Evolutionary conservation across 1,284 basidiomycete genomes (phyloP).

Genomic region (Phellopilus nigrolimitatus): DNA sequence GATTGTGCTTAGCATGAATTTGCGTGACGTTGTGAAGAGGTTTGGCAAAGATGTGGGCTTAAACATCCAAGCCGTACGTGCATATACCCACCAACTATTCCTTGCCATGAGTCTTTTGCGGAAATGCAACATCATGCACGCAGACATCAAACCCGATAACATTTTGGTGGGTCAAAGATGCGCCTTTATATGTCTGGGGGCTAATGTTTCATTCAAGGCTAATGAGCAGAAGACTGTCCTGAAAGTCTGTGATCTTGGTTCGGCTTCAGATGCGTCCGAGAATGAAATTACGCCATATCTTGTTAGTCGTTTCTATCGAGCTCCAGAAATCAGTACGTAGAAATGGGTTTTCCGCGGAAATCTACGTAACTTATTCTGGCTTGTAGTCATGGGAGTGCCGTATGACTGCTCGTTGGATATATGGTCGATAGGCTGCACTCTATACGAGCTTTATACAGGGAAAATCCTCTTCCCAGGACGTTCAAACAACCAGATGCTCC

Average conservation of each 20-base stretch:
- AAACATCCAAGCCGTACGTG: conserved; percentile 94
- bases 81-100: conserved; percentile 96
- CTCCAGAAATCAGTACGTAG: conserved; percentile 93
- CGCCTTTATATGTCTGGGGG: conserved; percentile 5
- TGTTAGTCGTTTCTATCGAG: conserved; percentile 96
- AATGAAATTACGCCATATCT: conserved; percentile 98
- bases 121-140: conserved; percentile 93
- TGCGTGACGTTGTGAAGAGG: conserved; percentile 97
- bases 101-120: conserved; percentile 80
- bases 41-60: conserved; percentile 98
- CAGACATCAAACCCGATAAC: conserved; percentile 97
- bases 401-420: conserved; percentile 94
- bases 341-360: conserved; percentile 11
- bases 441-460: conserved; percentile 97
- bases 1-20: conserved; percentile 74
- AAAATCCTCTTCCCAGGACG: conserved; percentile 97
- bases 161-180: conserved; percentile 62
- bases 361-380: conserved; percentile 22
- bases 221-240: conserved; percentile 92
- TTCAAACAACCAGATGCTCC: conserved; percentile 97
- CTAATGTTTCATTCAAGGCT: conserved; percentile 48
- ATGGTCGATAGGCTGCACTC: conserved; percentile 97
- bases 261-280: conserved; percentile 89
- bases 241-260: conserved; percentile 96
- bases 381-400: conserved; percentile 84